Evolutionary conservation across 2,329 filamentous ascomycete genomes (phyloP), one percentile per base, ranked within the genome.

Genomic region (Fusarium annulatum): DNA sequence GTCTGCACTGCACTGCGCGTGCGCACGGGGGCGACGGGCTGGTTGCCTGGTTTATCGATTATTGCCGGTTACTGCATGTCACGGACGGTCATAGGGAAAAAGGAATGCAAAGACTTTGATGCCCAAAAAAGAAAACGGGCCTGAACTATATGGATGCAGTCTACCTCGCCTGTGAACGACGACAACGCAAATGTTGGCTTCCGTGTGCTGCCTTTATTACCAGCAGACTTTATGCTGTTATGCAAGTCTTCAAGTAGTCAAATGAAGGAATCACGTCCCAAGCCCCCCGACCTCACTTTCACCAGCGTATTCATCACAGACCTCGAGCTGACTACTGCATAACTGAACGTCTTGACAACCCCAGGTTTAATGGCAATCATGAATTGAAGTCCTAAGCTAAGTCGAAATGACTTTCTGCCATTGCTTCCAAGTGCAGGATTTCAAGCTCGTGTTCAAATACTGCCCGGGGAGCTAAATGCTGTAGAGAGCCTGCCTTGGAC

Each of bases 1-100:
- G 74, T 68, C 67, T 74, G 52, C 63, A 57, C 67, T 75, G 52
- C 62, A 64, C 30, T 74, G 45, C 53, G 53, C 30, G 51, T 33
- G 64, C 53, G 53, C 63, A 46, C 30, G 76, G 75, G 76, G 67
- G 76, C 39, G 76, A 79, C 76, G 75, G 79, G 76, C 80, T 74
- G 71, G 79, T 80, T 79, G 77, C 79, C 79, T 77, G 78, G 79
- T 79, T 79, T 82, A 79, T 82, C 77, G 77, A 80, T 81, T 82
- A 79, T 81, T 77, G 79, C 80, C 80, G 78, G 77, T 79, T 81
- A 79, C 81, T 85, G 81, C 84, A 85, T 85, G 81, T 84, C 82
- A 84, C 81, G 85, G 80, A 82, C 78, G 81, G 84, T 83, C 82
- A 83, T 82, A 84, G 82, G 84, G 84, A 85, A 85, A 82, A 85